Evolutionary conservation across 345 rosid species (phyloP), one percentile per base, ranked within the genome.

Genomic region (Salix purpurea): DNA sequence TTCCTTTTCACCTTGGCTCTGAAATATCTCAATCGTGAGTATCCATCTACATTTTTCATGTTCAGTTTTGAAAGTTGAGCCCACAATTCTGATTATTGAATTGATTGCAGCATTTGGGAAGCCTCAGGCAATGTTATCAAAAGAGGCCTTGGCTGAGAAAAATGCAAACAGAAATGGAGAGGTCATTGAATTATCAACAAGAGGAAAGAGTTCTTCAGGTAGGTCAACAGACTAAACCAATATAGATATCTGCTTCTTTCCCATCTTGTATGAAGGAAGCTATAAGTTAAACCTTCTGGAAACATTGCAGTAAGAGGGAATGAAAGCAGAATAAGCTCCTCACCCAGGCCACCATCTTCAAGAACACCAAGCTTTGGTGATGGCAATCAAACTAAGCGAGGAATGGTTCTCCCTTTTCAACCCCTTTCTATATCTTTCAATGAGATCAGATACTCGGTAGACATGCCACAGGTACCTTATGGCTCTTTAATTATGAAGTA

Each of bases 351-450:
- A 23, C 26, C 81, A 60, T 83, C 90, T 14, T 74, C 81, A 24
- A 83, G 83, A 83, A 84, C 81, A 3, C 82, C 74, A 40, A 81
- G 82, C 82, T 60, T 86, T 36, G 77, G 70, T 42, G 83, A 77
- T 48, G 78, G 77, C 2, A 74, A 37, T 65, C 80, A 71, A 39
- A 83, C 73, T 56, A 87, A 80, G 81, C 80, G 85, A 4, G 95
- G 92, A 75, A 88, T 89, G 92, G 73, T 89, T 74, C 95, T 91
- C 70, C 95, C 92, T 42, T 91, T 91, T 73, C 87, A 85, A 65
- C 88, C 92, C 11, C 89, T 84, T 52, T 89, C 89, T 4, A 83
- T 91, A 7, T 79, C 85, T 62, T 91, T 91, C 23, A 88, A 87
- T 62, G 89, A 91, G 4, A 84, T 91, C 80, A 83, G 82, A 85